These are phyloP conservation scores for Pythium vanterpoolii DNA, from an alignment of 352 stramenopile species.

Conservation along the genomic window DNA sequence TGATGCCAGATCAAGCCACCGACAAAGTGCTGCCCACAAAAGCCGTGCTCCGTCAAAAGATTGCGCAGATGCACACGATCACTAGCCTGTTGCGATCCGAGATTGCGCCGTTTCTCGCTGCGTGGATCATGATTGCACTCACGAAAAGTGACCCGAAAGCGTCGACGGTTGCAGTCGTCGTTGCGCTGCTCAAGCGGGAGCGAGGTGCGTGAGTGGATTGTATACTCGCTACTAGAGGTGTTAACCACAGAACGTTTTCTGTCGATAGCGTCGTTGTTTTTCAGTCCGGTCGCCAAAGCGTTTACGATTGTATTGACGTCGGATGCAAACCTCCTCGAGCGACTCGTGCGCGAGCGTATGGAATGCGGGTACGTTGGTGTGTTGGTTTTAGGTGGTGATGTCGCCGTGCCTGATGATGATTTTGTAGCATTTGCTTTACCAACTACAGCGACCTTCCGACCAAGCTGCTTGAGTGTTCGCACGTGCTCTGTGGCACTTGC, in stretches of 20 bases:
- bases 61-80: background rate
- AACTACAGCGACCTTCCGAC: constrained; percentile 2
- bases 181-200: background rate
- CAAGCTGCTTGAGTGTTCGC: constrained; percentile 23
- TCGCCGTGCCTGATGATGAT: background rate
- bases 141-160: background rate
- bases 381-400: background rate
- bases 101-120: background rate
- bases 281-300: background rate
- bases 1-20: background rate
- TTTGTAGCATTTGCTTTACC: constrained; percentile 19
- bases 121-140: constrained; percentile 12
- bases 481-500: constrained; percentile 12
- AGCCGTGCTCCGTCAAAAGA: background rate
- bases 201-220: background rate
- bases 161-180: background rate
- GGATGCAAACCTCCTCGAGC: constrained; percentile 8
- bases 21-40: background rate
- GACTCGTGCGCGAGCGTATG: constrained; percentile 22
- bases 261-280: constrained; percentile 6
- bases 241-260: background rate
- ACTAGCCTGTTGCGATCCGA: constrained; percentile 13
- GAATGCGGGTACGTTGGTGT: constrained; percentile 24
- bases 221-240: background rate
- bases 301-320: constrained; percentile 18